Base-by-base conservation (phyloP, 148 eudicot species). In the Diospyros lotus region DNA sequence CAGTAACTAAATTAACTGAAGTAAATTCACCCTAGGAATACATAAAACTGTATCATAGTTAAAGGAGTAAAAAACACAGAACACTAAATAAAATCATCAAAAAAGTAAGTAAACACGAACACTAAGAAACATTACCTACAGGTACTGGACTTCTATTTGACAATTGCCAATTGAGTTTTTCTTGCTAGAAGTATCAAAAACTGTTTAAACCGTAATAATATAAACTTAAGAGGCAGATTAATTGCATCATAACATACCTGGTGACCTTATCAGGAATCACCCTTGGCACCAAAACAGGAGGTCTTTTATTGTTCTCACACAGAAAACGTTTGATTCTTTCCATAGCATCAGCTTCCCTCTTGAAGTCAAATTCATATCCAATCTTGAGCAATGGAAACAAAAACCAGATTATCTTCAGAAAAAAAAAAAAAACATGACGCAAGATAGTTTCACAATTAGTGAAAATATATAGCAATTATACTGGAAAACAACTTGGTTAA, bases 261-360 rank as follows among this genome's bases (percentile, higher is more conserved):
- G 91, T 86, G 71, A 85, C 88, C 85, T 88, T 76, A 79, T 87
- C 77, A 68, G 68, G 84, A 72, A 92, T 79, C 73, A 91, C 81
- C 45, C 89, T 87, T 70, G 99, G 99, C 74, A 95, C 96, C 58
- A 15, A 38, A 63, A 95, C 99, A 59, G 93, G 97, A 80, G 89
- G 45, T 78, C 85, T 95, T 77, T 85, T 93, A 80, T 92, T 89
- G 73, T 84, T 89, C 77, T 84, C 84, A 65, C 84, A 80, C 55
- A 95, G 82, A 79, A 86, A 95, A 51, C 50, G 80, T 61, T 79
- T 87, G 64, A 95, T 95, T 84, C 80, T 90, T 80, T 87, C 91
- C 99, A 95, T 95, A 50, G 99, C 96, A 69, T 77, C 85, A 72
- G 99, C 99, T 82, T 95, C 93, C 79, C 93, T 69, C 72, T 69